Evolutionary conservation across 2,329 filamentous ascomycete genomes (phyloP).

Genomic region (Arthroderma sp.): DNA sequence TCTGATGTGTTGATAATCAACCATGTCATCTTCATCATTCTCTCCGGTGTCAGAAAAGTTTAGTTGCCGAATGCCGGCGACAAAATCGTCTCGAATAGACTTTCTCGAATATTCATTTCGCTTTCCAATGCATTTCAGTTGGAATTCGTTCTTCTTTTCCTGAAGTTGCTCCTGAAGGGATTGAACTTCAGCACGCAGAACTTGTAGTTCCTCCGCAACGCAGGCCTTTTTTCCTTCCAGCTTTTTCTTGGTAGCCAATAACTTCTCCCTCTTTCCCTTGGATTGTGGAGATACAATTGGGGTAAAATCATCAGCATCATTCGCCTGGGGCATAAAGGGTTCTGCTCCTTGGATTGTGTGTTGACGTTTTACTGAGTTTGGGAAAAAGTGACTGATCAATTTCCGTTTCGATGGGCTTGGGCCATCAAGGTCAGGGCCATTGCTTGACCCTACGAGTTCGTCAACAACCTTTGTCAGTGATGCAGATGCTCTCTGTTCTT

Average conservation of each 20-base stretch:
- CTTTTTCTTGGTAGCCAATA: neutral
- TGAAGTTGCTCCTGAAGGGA: slow-evolving; percentile 14
- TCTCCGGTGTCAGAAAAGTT: slow-evolving; percentile 39
- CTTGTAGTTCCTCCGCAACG: too few species aligned
- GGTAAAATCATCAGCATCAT: too few species aligned
- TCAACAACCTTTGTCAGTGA: too few species aligned
- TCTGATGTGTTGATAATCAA: slow-evolving; percentile 48
- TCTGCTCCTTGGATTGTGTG: too few species aligned
- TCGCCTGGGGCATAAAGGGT: too few species aligned
- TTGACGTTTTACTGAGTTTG: too few species aligned
- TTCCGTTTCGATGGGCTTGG: too few species aligned
- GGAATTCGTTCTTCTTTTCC: slow-evolving; percentile 14
- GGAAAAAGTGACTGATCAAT: too few species aligned
- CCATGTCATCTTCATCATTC: slow-evolving; percentile 30
- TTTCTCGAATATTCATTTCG: slow-evolving; percentile 46
- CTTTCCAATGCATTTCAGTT: slow-evolving; percentile 37
- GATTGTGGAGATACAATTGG: too few species aligned
- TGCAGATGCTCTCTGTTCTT: neutral
- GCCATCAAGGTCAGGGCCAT: too few species aligned
- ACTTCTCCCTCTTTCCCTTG: neutral
- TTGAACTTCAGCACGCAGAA: neutral
- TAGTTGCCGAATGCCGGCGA: slow-evolving; percentile 47
- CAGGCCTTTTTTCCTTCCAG: neutral
- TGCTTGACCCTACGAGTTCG: too few species aligned
- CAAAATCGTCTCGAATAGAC: slow-evolving; percentile 48